Base-by-base conservation (phyloP, 1,139 yeast genomes). In the Hyphopichia buzzinii region DNA sequence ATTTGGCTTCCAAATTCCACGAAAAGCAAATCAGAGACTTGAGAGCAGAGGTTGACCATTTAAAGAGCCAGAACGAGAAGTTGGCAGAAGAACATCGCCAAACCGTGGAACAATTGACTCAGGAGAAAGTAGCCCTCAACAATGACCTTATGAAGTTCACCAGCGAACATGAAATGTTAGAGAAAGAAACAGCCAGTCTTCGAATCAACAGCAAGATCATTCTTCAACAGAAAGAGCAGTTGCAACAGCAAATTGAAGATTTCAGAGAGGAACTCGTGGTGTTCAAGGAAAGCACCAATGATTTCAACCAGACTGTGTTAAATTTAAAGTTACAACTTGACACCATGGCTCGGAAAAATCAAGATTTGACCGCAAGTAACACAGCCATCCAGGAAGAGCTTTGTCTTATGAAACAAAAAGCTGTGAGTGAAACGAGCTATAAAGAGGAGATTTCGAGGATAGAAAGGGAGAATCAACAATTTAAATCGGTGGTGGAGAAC, bases 211-310 rank as follows among this genome's bases (percentile, higher is more conserved):
- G 34, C 21, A 39, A 25, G 28, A 36, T 24, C 23, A 17, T 29
- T 17, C 13, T 28, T 3, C 19, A 29, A 22, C 36, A 50, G 26
- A 48, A 46, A 28, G 31, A 39, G 1, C 17, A 37, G 6, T 33
- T 48, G 19, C 38, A 31, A 16, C 29, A 37, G 16, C 44, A 43
- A 29, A 30, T 54, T 29, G 38, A 33, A 6, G 49, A 42, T 7
- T 39, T 54, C 31, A 41, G 42, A 28, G 31, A 36, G 1, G 59
- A 54, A 8, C 42, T 52, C 24, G 30, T 27, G 6, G 28, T n/a
- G 3, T 49, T 50, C 38, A 43, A 44, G 25, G 24, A 29, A 12
- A 39, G 42, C 7, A 42, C 47, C 17, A 39, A 39, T 5, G 36
- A 41, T 11, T 48, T 51, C 35, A 44, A 40, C 16, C 14, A 35